Evolutionary conservation across 345 rosid species (phyloP).

Genomic region (Sisymbrium irio): DNA sequence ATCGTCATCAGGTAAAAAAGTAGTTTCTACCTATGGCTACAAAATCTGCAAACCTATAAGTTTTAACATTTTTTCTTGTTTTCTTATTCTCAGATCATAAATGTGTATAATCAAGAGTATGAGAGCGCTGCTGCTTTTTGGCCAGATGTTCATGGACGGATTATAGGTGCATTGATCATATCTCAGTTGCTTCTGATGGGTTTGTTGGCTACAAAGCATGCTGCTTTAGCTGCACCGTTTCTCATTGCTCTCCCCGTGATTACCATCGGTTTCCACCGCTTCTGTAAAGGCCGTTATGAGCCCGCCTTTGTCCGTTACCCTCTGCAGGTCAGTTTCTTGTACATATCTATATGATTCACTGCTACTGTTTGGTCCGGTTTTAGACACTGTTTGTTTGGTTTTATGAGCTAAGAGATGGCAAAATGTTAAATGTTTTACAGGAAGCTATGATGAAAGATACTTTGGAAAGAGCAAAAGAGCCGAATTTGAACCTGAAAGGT

Average conservation of each 20-base stretch:
- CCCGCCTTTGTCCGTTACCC: slow-evolving; percentile 73
- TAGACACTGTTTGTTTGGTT: too few relatives aligned
- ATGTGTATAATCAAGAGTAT: slow-evolving; percentile 86
- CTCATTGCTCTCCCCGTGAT: slow-evolving; percentile 72
- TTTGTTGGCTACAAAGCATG: slow-evolving; percentile 54
- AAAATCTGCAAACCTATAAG: not conserved
- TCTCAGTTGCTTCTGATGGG: slow-evolving; percentile 84
- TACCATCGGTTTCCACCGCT: slow-evolving; percentile 62
- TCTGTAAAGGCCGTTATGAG: slow-evolving; percentile 75
- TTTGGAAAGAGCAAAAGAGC: slow-evolving; percentile 71
- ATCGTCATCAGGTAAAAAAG: slow-evolving; percentile 79
- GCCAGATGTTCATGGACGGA: slow-evolving; percentile 91
- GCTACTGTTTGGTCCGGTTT: too few relatives aligned
- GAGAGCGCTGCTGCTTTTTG: slow-evolving; percentile 93
- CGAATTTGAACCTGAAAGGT: slow-evolving; percentile 61
- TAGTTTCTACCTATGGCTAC: not conserved
- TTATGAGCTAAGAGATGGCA: not conserved
- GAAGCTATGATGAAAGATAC: slow-evolving; percentile 97
- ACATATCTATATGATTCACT: not conserved
- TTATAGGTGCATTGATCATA: slow-evolving; percentile 60
- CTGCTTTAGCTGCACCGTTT: slow-evolving; percentile 66
- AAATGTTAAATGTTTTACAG: slow-evolving; percentile 30
- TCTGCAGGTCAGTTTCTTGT: slow-evolving; percentile 53
- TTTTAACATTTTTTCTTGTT: not conserved
- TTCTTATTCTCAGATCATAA: slow-evolving; percentile 66